Conservation (phyloP, 2,329 filamentous ascomycete species). For the Orbilia brochopaga region DNA sequence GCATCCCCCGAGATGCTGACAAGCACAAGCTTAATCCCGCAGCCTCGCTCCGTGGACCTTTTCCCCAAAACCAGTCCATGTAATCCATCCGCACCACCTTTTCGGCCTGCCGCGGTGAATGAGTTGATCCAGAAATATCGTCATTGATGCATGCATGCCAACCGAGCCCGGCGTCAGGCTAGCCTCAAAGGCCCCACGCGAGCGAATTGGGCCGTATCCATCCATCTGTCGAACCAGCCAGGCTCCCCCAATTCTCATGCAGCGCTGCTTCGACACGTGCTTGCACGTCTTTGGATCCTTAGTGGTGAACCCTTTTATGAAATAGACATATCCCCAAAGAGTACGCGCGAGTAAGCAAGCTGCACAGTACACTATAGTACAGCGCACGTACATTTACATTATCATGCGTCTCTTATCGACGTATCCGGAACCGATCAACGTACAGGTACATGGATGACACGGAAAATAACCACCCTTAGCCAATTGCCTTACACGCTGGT, state of each 20-base stretch:
- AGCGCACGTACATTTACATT: not conserved
- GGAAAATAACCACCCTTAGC: not conserved
- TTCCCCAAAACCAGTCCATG: not conserved
- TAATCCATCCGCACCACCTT: conserved; percentile 2
- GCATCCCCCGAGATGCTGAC: too few species aligned
- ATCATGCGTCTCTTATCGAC: not conserved
- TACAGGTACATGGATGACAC: not conserved
- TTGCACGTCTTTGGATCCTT: conserved; percentile 40
- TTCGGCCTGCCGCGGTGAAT: conserved; percentile 9
- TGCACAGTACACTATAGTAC: not conserved
- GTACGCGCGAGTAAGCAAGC: too few species aligned
- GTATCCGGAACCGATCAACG: not conserved
- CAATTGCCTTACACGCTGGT: not conserved
- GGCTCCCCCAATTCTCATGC: not conserved
- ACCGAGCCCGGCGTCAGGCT: conserved; percentile 45
- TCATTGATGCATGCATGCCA: conserved; percentile 51
- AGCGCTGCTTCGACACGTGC: conserved; percentile 34
- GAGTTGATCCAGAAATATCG: conserved; percentile 46
- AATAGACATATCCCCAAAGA: too few species aligned
- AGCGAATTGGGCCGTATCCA: conserved; percentile 1
- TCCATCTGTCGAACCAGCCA: not conserved
- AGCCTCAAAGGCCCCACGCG: conserved; percentile 22
- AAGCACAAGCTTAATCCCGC: conserved; percentile 2
- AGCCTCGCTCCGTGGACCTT: conserved; percentile 1
- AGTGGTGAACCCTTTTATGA: not conserved